Percentiles rank a stretch among this genome's conserved stretches.
phyloP scores from a whole-genome alignment of 306 rosid genomes.

The Fagus sylvatica region DNA sequence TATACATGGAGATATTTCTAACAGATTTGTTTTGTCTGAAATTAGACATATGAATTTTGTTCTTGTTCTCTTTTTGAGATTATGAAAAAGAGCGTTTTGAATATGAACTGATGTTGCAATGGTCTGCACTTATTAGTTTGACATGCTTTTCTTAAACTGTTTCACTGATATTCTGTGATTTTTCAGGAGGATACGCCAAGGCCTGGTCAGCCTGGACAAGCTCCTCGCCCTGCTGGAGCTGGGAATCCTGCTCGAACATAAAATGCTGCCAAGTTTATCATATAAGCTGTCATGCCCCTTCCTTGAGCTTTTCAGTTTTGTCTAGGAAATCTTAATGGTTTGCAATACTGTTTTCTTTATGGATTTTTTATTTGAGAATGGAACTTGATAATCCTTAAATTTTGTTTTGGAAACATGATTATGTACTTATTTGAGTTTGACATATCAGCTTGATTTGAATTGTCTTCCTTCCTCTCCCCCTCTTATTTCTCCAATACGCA shows the following conservation, averaged over 20 bases:
- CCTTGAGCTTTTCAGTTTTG: constrained; percentile 3
- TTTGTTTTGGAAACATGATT: neutral
- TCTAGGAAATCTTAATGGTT: constrained; percentile 7
- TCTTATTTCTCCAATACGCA: neutral
- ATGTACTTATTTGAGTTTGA: neutral
- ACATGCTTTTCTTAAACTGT: neutral
- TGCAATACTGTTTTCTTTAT: neutral
- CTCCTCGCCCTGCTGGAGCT: constrained; percentile 59
- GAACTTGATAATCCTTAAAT: neutral
- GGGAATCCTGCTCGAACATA: constrained; percentile 48
- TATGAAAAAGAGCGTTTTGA: no score
- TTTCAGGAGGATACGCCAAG: constrained; percentile 65
- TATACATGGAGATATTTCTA: no score
- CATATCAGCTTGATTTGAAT: neutral
- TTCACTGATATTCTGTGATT: neutral
- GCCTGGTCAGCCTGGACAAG: constrained; percentile 75
- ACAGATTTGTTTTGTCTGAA: no score
- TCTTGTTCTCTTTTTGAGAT: no score
- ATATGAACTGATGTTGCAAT: no score
- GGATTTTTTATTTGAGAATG: neutral
- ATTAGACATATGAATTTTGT: no score
- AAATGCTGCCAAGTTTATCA: neutral
- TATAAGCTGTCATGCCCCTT: neutral
- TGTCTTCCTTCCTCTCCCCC: neutral
- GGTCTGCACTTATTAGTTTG: neutral